A percentile compares a stretch with the other conserved stretches of the same genome.
phyloP scores from a whole-genome alignment of 2,329 filamentous ascomycete species.

The Exophiala aquamarina region DNA sequence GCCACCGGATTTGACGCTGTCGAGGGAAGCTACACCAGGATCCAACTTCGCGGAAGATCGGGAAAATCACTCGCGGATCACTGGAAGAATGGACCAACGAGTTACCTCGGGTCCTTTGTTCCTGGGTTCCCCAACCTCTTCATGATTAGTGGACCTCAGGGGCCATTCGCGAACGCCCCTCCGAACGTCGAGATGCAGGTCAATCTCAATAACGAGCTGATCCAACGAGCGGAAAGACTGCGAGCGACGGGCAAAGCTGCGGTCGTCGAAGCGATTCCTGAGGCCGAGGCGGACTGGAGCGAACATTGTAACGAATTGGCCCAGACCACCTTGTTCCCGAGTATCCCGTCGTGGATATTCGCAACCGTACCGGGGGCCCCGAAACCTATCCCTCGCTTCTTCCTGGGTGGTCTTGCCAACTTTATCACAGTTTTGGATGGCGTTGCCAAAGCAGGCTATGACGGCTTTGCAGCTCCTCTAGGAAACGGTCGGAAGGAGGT shows the following conservation, averaged over 20 bases:
- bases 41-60: slow-evolving; percentile 52
- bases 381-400: slow-evolving; percentile 13
- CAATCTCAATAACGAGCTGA: slow-evolving; percentile 49
- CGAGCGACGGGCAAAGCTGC: slow-evolving; percentile 41
- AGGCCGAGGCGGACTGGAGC: slow-evolving; percentile 51
- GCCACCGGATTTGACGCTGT: slow-evolving; percentile 27
- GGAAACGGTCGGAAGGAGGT: slow-evolving; percentile 17
- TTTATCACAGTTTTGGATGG: slow-evolving; percentile 10
- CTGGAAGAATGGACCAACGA: slow-evolving; percentile 33
- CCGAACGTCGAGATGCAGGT: slow-evolving; percentile 38
- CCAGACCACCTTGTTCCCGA: slow-evolving; percentile 35
- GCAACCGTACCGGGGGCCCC: slow-evolving; percentile 44
- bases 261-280: slow-evolving; percentile 50
- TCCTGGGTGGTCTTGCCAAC: slow-evolving; percentile 11
- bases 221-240: slow-evolving; percentile 49
- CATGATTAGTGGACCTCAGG: slow-evolving; percentile 39
- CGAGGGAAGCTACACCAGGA: slow-evolving; percentile 36
- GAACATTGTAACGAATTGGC: slow-evolving; percentile 16
- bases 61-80: slow-evolving; percentile 30
- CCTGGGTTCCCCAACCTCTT: slow-evolving; percentile 47
- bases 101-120: slow-evolving; percentile 40
- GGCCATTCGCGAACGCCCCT: slow-evolving; percentile 41
- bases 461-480: slow-evolving; percentile 18
- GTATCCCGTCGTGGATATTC: slow-evolving; percentile 52
- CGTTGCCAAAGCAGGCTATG: slow-evolving; percentile 12